Percentiles rank a stretch among this genome's conserved stretches.
Evolutionary conservation across 73 alveolate genomes (phyloP).

Genomic region (Durusdinium trenchii): DNA sequence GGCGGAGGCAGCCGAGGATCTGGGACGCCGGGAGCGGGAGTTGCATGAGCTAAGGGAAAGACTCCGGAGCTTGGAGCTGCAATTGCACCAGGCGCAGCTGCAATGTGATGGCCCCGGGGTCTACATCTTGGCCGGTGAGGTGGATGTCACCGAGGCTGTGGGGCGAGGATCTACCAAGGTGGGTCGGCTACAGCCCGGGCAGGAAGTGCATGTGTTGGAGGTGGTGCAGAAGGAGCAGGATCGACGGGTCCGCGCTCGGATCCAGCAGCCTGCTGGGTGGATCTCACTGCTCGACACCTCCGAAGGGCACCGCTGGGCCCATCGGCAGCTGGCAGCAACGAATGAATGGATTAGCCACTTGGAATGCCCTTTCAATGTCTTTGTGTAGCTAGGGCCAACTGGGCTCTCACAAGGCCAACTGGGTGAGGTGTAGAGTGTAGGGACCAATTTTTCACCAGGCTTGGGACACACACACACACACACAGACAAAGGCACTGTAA

Average conservation of each 20-base stretch:
- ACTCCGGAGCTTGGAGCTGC: constrained; percentile 22
- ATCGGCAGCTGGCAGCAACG: constrained; percentile 78
- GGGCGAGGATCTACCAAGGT: constrained; percentile 28
- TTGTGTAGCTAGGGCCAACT: no score
- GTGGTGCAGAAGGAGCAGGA: constrained; percentile 42
- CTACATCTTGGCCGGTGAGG: constrained; percentile 57
- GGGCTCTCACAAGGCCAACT: no score
- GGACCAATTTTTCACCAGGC: no score
- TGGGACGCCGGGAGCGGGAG: constrained; percentile 61
- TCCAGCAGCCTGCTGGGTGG: constrained; percentile 34
- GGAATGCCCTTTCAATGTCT: no score
- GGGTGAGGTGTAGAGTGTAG: no score
- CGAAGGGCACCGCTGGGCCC: constrained; percentile 83
- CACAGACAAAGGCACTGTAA: no score
- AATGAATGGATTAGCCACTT: constrained; percentile 47
- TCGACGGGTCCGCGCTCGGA: constrained; percentile 65
- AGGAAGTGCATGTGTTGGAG: constrained; percentile 65
- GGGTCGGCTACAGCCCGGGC: constrained; percentile 66
- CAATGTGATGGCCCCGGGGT: neutral
- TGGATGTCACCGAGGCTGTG: constrained; percentile 23
- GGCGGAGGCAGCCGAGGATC: constrained; percentile 79
- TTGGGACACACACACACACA: no score
- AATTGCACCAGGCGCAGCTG: constrained; percentile 34
- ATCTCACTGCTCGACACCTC: constrained; percentile 62
- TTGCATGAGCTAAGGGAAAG: constrained; percentile 39